phyloP scores from a whole-genome alignment of 331 rosid species.

The Acacia concinna region DNA sequence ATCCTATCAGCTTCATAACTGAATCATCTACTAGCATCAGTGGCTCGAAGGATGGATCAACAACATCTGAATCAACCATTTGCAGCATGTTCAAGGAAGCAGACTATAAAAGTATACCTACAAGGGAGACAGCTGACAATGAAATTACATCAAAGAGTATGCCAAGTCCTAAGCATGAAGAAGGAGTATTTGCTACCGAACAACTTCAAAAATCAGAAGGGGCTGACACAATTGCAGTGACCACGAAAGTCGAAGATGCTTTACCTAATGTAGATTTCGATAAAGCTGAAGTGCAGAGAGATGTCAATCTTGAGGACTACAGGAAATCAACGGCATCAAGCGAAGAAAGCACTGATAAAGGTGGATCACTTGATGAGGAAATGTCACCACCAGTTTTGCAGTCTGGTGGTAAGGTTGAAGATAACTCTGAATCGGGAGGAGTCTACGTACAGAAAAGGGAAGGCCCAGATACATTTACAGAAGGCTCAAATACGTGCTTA shows the following conservation, averaged over 20 bases:
- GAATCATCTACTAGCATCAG: slow-evolving; percentile 57
- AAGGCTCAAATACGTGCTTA: slow-evolving; percentile 30
- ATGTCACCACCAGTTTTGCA: slow-evolving; percentile 34
- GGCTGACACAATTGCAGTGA: slow-evolving; percentile 39
- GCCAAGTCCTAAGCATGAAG: slow-evolving; percentile 43
- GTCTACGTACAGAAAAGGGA: slow-evolving; percentile 19
- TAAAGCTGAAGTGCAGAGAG: slow-evolving; percentile 27
- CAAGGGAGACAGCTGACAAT: slow-evolving; percentile 35
- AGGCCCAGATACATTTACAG: slow-evolving; percentile 29
- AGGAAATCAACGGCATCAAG: slow-evolving; percentile 43
- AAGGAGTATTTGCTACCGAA: slow-evolving; percentile 30
- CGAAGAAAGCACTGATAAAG: slow-evolving; percentile 39
- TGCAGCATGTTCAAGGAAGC: slow-evolving; percentile 62
- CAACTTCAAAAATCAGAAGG: slow-evolving; percentile 37
- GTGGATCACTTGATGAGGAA: slow-evolving; percentile 48
- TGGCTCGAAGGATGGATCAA: slow-evolving; percentile 63
- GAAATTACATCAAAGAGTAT: slow-evolving; percentile 46
- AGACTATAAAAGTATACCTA: slow-evolving; percentile 35
- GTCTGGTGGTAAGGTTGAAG: slow-evolving; percentile 24
- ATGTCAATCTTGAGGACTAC: slow-evolving; percentile 37
- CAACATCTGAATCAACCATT: slow-evolving; percentile 59
- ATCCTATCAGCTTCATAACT: slow-evolving; percentile 57
- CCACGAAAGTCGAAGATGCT: slow-evolving; percentile 36
- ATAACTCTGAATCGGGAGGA: slow-evolving; percentile 40
- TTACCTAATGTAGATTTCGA: slow-evolving; percentile 4